Base-by-base conservation (phyloP, 2,329 filamentous ascomycete genomes). In the Colletotrichum gigasporum region DNA sequence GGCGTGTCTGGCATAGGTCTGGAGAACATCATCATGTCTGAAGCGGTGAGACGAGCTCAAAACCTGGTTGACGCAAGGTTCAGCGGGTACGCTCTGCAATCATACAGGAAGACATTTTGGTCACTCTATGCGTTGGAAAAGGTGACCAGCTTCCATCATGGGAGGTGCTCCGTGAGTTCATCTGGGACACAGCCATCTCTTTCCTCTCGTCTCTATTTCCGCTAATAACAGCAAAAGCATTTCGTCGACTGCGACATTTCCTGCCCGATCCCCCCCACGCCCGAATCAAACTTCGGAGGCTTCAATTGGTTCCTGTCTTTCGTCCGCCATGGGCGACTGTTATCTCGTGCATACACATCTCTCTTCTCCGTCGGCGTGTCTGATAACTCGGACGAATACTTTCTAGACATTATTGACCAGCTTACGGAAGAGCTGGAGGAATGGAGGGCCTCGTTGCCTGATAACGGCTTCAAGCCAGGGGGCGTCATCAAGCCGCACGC, bases 101-200 rank as follows among this genome's bases (percentile, higher is more conserved):
- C 64, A 2, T 75, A 72, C n/a, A 70, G 72, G 26, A 70, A 71
- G 39, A 74, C 73, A 0, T 81, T 81, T 53, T 81, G 78, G 78
- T 74, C 78, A 0, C 70, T 80, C 14, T 80, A 80, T 53, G 68
- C 69, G 9, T 39, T 80, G 16, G 79, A 81, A 47, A 80, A 80
- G 50, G 69, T 71, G 7, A 63, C 66, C 1, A 73, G 68, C 28
- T 78, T 80, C 51, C 70, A 71, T 30, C 67, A 65, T 6, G 69
- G 73, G 4, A 71, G 67, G 20, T 71, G 67, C 48, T 79, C 78
- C 11, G 75, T 79, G 50, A 65, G 74, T 70, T n/a, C n/a, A n/a
- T n/a, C n/a, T n/a, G n/a, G n/a, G n/a, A n/a, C n/a, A n/a, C n/a
- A n/a, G n/a, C n/a, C 14, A 10, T 18, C 68, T 1, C 72, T 71